These are phyloP conservation scores for Conticribra weissflogii DNA, from an alignment of 108 stramenopile genomes.

Conservation along the genomic window DNA sequence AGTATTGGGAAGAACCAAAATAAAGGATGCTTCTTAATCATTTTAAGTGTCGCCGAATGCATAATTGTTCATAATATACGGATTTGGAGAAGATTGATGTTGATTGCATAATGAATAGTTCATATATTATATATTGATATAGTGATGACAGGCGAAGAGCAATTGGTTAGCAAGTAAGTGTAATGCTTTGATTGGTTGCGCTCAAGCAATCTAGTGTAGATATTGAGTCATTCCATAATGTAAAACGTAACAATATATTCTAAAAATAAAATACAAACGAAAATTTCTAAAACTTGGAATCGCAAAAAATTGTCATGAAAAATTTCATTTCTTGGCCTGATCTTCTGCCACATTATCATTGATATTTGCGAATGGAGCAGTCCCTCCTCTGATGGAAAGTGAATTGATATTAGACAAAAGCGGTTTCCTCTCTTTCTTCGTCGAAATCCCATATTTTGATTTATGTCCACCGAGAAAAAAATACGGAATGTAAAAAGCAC, in stretches of 20 bases:
- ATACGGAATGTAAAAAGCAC: constrained; percentile 39
- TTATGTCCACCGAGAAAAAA: constrained; percentile 29
- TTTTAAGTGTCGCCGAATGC: too few species aligned
- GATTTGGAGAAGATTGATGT: too few species aligned
- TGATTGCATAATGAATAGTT: too few species aligned
- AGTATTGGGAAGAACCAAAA: too few species aligned
- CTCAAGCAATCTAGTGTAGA: not conserved
- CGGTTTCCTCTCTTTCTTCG: constrained; percentile 26
- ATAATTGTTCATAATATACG: too few species aligned
- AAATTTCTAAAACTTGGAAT: not conserved
- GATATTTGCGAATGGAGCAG: not conserved
- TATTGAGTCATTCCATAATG: not conserved
- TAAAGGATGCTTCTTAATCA: too few species aligned
- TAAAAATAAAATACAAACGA: too few species aligned
- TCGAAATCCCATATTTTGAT: not conserved
- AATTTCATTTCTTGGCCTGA: not conserved
- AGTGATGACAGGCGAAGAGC: not conserved
- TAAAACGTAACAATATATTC: not conserved
- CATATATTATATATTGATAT: too few species aligned
- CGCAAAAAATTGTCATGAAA: not conserved
- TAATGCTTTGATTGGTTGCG: not conserved
- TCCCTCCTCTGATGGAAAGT: not conserved
- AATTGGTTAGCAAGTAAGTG: not conserved
- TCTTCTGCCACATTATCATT: too few species aligned
- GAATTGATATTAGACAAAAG: constrained; percentile 33